Evolutionary conservation across 495 filamentous ascomycete species (phyloP).

Genomic region (Patellaria atrata): DNA sequence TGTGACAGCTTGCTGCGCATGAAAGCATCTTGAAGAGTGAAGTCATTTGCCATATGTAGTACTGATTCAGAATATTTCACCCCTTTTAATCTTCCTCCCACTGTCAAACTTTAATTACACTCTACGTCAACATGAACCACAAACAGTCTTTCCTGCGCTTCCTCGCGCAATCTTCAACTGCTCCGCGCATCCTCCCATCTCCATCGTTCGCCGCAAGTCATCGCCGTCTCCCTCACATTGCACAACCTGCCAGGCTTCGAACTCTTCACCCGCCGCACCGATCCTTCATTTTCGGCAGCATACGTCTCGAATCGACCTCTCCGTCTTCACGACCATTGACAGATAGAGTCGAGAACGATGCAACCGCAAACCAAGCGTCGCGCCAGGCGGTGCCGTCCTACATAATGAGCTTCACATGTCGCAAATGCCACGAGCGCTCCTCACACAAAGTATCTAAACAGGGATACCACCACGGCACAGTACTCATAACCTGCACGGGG

Average conservation of each 20-base stretch:
- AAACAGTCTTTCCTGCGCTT: constrained; percentile 7
- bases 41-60: no score
- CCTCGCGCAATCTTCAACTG: constrained; percentile 3
- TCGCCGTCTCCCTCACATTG: constrained; percentile 9
- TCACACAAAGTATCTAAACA: constrained; percentile 74
- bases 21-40: no score
- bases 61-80: no score
- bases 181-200: constrained; percentile 3
- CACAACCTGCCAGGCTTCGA: constrained; percentile 9
- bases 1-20: no score
- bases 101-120: no score
- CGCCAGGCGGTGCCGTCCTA: constrained; percentile 51
- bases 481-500: constrained; percentile 70
- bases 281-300: neutral
- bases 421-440: constrained; percentile 61
- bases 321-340: constrained; percentile 3
- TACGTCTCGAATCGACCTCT: constrained; percentile 9
- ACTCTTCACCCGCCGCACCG: neutral
- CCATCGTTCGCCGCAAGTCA: constrained; percentile 4
- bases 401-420: constrained; percentile 81
- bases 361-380: constrained; percentile 11
- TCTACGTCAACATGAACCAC: constrained; percentile 6
- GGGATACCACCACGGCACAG: constrained; percentile 78
- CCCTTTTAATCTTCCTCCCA: no score
- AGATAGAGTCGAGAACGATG: constrained; percentile 1